Evolutionary conservation across 1,284 basidiomycete species (phyloP).

Genomic region (Apiotrichum siamense): DNA sequence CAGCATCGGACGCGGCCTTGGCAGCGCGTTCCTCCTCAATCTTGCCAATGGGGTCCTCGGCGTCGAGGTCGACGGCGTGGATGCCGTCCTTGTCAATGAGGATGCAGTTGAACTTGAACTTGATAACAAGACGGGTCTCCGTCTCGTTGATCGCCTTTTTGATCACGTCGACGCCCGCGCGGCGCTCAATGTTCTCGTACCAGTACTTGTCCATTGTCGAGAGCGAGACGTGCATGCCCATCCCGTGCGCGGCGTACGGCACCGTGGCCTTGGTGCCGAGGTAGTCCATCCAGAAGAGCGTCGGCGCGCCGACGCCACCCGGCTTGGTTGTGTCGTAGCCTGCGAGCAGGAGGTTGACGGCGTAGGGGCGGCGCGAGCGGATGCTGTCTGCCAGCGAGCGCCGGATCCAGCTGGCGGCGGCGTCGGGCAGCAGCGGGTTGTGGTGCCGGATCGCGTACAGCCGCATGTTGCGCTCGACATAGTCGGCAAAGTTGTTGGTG

Average conservation of each 20-base stretch:
- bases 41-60: conserved; percentile 33
- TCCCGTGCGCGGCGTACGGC: conserved; percentile 92
- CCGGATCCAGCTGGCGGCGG: conserved; percentile 92
- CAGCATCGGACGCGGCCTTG: conserved; percentile 15
- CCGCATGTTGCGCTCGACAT: conserved; percentile 88
- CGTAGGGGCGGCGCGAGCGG: conserved; percentile 79
- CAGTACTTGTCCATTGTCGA: conserved; percentile 81
- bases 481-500: conserved; percentile 95
- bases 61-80: conserved; percentile 58
- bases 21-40: conserved; percentile 24
- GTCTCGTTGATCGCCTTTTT: conserved; percentile 84
- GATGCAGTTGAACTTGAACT: conserved; percentile 80
- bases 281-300: conserved; percentile 51
- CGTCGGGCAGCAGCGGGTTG: conserved; percentile 76
- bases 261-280: conserved; percentile 49
- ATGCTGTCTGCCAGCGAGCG: conserved; percentile 81
- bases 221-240: conserved; percentile 86
- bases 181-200: conserved; percentile 47
- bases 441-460: conserved; percentile 86
- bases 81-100: conserved; percentile 86
- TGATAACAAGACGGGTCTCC: conserved; percentile 75
- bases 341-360: conserved; percentile 87
- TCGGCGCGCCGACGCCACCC: conserved; percentile 54
- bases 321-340: conserved; percentile 76
- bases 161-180: conserved; percentile 78